Evolutionary conservation across 2,329 filamentous ascomycete species (phyloP), one percentile per base, ranked within the genome.

Genomic region (Xylariomycetidae sp.): DNA sequence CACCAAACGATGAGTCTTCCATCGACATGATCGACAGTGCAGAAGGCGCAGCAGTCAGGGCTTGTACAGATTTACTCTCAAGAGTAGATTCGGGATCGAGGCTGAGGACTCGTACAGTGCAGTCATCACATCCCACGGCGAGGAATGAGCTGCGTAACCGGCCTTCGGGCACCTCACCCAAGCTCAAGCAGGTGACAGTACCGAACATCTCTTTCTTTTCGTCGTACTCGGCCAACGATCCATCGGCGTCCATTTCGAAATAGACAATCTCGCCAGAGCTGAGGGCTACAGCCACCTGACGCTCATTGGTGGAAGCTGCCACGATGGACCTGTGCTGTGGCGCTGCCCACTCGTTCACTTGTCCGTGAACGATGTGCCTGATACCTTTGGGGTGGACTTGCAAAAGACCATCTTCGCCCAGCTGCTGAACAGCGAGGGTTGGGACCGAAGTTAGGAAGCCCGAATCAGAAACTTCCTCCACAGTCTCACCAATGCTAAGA

Each of bases 301-400:
- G 79, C 49, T 90, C 81, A 52, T 98, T 99, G 12, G 90, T 92
- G 1, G 90, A 82, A 20, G 90, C 93, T 7, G 90, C 87, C 29
- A 96, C 88, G 44, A 98, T 96, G 0, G 90, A 93, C 15, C 92
- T 78, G 66, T 98, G 90, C 47, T 93, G 83, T 0, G 93, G 93
- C 5, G 85, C 83, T 10, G 85, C 79, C 92, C 92, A 98, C 55
- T 96, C 89, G 46, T 93, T 94, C 14, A 95, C 76, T 16, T 81
- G 76, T 10, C 83, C 85, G 38, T 72, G 65, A 28, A 83, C 76
- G 37, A 98, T 90, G 51, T 95, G 89, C 30, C 89, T 78, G 40
- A 98, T 95, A 35, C 92, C 92, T 53, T 89, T 89, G n/a, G 90
- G 88, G 50, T 98, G 89, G 5, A 98, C 85, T 57, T 98, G 92